A percentile compares a stretch with the other conserved stretches of the same genome.
Conservation (phyloP, 805 yeast genomes). For the Metschnikowia cerradonensis region DNA sequence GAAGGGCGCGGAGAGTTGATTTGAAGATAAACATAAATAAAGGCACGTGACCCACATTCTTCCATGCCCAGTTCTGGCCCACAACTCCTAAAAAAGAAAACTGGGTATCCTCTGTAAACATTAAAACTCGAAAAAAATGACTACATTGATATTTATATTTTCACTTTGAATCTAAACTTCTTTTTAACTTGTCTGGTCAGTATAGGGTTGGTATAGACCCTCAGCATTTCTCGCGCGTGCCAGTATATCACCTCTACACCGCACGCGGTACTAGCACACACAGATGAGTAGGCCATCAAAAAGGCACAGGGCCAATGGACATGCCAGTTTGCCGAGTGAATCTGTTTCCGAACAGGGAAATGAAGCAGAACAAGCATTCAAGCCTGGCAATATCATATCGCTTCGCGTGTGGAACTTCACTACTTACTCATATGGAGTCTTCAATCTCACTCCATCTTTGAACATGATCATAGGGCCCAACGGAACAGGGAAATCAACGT, state of each 20-base stretch:
- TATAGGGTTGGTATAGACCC: neutral
- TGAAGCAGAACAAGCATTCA: constrained; percentile 8
- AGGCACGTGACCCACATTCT: constrained; percentile 7
- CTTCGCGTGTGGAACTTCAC: constrained; percentile 60
- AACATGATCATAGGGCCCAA: constrained; percentile 95
- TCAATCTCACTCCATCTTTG: constrained; percentile 72
- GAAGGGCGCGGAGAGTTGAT: constrained; percentile 1
- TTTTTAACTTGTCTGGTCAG: neutral
- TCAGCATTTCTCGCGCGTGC: neutral
- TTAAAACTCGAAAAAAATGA: no score
- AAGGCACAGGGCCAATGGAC: constrained; percentile 5
- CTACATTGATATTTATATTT: no score
- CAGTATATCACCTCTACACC: neutral
- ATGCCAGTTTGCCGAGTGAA: neutral
- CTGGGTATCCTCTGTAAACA: no score
- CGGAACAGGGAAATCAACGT: constrained; percentile 92
- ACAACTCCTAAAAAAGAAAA: neutral
- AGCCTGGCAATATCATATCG: constrained; percentile 47
- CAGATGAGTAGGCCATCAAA: constrained; percentile 1
- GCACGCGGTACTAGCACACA: neutral
- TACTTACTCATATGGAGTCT: constrained; percentile 66
- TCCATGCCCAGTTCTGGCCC: neutral
- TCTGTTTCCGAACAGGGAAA: neutral
- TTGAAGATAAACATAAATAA: constrained; percentile 1
- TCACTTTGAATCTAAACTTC: no score